Evolutionary conservation across 2,329 filamentous ascomycete species (phyloP), one percentile per base, ranked within the genome.

Genomic region (Aureobasidium sp.): DNA sequence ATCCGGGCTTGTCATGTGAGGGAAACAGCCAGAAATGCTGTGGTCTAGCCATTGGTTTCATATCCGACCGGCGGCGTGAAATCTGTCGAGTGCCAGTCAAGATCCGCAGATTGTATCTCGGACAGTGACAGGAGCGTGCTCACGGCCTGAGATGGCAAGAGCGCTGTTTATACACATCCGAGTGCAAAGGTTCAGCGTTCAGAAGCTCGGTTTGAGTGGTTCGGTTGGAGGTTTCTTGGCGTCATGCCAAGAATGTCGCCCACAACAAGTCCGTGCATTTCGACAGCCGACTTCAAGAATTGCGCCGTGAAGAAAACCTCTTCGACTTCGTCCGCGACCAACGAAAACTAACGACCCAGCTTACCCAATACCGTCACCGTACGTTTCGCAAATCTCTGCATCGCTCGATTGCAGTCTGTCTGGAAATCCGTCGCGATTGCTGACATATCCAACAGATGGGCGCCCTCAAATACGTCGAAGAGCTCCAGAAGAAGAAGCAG

Each of bases 401-500:
- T 27, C n/a, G 24, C 21, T 21, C 16, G 25, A 40, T 34, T 12
- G 41, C 41, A 45, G 19, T 10, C 12, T 16, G n/a, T 22, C 50
- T 34, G 29, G 27, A 37, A 27, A 27, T 30, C 14, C 44, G 39
- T 38, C 29, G 10, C 50, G 17, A 6, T 37, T 16, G 51, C 51
- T 53, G 51, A 53, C 50, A 44, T n/a, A 16, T n/a, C 19, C 19
- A 30, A 49, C 60, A 91, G 84, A 96, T 96, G 93, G 93, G 93
- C 88, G 91, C 91, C 82, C 89, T 96, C 78, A 98, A 98, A 82
- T 98, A 95, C 83, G 89, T 98, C 80, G 94, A 98, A 85, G 93
- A 98, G 85, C 87, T 98, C 81, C 90, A 96, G 79, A 97, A 98
- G 90, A 96, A 95, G 89, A 98, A 98, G 90, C 93, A 98, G 86